Evolutionary conservation across 768 basidiomycete species (phyloP).

Genomic region (Grammothele lineata): DNA sequence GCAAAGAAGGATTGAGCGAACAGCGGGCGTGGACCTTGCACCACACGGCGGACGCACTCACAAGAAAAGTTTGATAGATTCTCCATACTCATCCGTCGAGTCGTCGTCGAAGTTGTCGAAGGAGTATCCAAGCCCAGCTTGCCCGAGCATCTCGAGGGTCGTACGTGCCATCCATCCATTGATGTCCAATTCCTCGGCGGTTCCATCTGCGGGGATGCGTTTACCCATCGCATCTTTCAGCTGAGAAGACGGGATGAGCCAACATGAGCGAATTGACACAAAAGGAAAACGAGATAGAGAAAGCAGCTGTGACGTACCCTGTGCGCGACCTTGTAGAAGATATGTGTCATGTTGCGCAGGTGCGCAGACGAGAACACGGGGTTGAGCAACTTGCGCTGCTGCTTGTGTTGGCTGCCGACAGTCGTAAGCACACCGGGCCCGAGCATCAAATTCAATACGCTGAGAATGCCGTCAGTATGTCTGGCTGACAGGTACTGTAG

Average conservation of each 20-base stretch:
- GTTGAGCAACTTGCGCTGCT: no score
- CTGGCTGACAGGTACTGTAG: no score
- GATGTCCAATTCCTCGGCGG: conserved; percentile 9
- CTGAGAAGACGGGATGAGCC: no score
- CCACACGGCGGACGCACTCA: neutral
- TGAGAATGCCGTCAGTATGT: no score
- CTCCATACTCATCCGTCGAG: conserved; percentile 9
- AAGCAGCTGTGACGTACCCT: no score
- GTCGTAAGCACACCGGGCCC: conserved; percentile 14
- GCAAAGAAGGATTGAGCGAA: neutral
- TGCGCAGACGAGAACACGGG: no score
- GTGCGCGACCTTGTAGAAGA: no score
- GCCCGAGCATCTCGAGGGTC: conserved; percentile 13
- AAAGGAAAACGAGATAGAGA: no score
- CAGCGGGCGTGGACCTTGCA: neutral
- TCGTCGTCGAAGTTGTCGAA: conserved; percentile 13
- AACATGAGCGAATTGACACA: no score
- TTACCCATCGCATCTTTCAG: conserved; percentile 15
- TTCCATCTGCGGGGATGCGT: conserved; percentile 2
- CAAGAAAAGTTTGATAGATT: conserved; percentile 11
- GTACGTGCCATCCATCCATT: conserved; percentile 14
- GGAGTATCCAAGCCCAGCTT: conserved; percentile 13
- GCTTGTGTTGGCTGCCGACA: no score
- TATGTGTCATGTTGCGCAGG: no score
- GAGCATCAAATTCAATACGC: conserved; percentile 1